Conservation (phyloP, 305 asterid species). For the Rubia peregrina region DNA sequence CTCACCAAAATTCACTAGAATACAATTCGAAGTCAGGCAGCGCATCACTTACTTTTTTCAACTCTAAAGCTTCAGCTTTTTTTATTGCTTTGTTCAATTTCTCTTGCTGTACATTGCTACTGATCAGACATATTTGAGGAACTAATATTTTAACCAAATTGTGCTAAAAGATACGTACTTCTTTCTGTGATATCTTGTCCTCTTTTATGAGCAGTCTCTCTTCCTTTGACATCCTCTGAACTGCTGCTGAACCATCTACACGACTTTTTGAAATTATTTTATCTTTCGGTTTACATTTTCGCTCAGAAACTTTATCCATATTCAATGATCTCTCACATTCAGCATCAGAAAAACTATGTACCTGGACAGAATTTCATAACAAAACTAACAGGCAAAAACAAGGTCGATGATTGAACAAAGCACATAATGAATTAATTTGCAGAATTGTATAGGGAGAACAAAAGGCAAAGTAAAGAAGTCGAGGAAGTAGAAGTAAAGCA, state of each 20-base stretch:
- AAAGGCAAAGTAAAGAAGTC: conserved; percentile 1
- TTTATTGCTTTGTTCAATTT: conserved; percentile 69
- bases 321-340: conserved; percentile 28
- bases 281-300: conserved; percentile 21
- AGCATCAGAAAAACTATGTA: conserved; percentile 24
- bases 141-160: conserved; percentile 4
- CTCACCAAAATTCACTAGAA: not conserved
- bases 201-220: conserved; percentile 62
- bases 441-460: not conserved
- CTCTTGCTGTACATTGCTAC: conserved; percentile 50
- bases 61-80: conserved; percentile 77
- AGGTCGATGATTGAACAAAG: not conserved
- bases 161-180: conserved; percentile 38
- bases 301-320: conserved; percentile 20
- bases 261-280: conserved; percentile 25
- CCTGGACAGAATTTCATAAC: conserved; percentile 38
- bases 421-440: not conserved
- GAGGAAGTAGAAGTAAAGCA: not conserved
- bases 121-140: conserved; percentile 19
- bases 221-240: conserved; percentile 52
- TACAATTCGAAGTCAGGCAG: not conserved
- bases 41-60: conserved; percentile 32
- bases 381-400: not conserved
- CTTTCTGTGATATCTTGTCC: conserved; percentile 68
- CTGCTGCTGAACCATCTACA: conserved; percentile 32